Conservation (phyloP, 129 eudicot genomes). For the Solidago caesia region DNA sequence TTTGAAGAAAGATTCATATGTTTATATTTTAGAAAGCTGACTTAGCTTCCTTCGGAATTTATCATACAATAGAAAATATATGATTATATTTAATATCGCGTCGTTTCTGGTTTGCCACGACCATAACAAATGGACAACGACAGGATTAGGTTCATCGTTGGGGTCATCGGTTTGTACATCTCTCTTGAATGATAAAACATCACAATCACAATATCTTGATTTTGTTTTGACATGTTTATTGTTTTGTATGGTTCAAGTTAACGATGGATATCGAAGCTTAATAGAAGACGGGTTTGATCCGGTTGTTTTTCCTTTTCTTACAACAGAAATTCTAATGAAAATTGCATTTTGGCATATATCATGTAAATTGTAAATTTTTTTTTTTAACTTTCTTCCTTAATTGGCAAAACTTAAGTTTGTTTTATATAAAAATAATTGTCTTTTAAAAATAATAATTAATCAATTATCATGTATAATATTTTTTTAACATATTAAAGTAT, state of each 20-base stretch:
- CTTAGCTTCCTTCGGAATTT: background rate
- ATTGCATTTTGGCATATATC: background rate
- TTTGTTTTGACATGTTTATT: background rate
- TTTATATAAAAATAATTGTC: too few species aligned
- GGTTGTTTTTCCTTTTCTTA: constrained; percentile 16
- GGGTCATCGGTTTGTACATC: constrained; percentile 54
- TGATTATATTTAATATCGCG: background rate
- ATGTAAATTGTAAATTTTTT: background rate
- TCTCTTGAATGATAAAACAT: constrained; percentile 1
- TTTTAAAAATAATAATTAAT: too few species aligned
- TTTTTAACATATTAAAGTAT: too few species aligned
- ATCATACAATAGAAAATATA: background rate
- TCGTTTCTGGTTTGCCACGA: constrained; percentile 7
- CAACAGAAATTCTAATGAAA: constrained; percentile 2
- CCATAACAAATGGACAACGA: constrained; percentile 33
- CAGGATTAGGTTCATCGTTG: constrained; percentile 44
- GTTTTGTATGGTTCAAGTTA: constrained; percentile 11
- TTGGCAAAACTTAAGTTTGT: too few species aligned
- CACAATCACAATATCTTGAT: background rate
- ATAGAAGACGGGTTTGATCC: constrained; percentile 9
- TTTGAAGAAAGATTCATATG: constrained; percentile 28
- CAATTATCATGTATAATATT: too few species aligned
- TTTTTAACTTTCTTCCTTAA: background rate
- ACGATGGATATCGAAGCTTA: constrained; percentile 1
- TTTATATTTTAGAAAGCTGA: background rate